Base-by-base conservation (phyloP, 768 basidiomycete genomes). In the Kwoniella sp. region DNA sequence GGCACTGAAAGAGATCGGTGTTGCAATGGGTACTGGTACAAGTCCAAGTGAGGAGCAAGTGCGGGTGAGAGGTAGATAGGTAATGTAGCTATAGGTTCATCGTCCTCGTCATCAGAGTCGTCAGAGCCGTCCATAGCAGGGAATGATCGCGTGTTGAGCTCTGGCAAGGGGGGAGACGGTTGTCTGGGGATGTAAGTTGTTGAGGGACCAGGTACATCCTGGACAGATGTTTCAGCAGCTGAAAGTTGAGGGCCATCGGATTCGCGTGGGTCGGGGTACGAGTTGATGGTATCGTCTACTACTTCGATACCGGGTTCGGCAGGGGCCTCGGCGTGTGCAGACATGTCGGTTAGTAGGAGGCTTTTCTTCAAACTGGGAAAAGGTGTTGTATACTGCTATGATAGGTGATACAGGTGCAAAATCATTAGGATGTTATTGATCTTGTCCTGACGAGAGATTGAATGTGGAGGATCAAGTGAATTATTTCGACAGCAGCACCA, bases 1-100 rank as follows among this genome's bases (percentile, higher is more conserved):
- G 80, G 74, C 1, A 74, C 70, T 10, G 46, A 51, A 26, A 77
- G 55, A 8, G 71, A 58, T 7, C 59, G 48, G 37, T 69, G 73
- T 25, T 69, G 71, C n/a, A 74, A 64, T 0, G 80, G 80, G 60
- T 75, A 81, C 65, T 81, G 79, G 61, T 77, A 79, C 5, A 81
- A 65, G 56, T 78, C 70, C 8, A 81, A 53, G 44, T 76, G 51
- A 1, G 73, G 71, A 7, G 59, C 57, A 2, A 79, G 67, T 5
- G 65, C 53, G 1, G 79, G 68, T 5, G 76, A 75, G 25, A 81
- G 67, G 68, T 78, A 81, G 37, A 81, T 75, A 5, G 80, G 80
- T 21, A 80, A 60, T 25, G 64, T 68, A 19, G 76, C 70, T 7
- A 73, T 40, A 8, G 76, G 61, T 29, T 76, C 69, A 56, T 79